Evolutionary conservation across 2,329 filamentous ascomycete genomes (phyloP), one percentile per base, ranked within the genome.

Genomic region (Talaromyces sp.): DNA sequence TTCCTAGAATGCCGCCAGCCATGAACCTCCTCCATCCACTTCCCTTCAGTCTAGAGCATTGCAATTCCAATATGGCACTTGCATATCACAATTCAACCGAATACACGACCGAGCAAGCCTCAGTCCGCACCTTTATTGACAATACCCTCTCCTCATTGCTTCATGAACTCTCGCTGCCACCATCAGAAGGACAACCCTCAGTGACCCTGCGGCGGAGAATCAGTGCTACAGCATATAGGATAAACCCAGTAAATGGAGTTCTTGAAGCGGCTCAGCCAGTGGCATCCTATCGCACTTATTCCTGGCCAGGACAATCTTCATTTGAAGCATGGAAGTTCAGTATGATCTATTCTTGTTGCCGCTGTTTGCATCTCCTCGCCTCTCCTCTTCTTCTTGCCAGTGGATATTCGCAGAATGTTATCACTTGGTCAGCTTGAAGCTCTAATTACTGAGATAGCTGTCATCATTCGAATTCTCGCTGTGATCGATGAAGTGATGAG

Each of bases 281-380:
- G 3, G 59, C 66, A 4, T 56, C 51, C 27, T 30, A 49, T 20
- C 61, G 58, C n/a, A 72, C 65, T n/a, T 77, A 77, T 51, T 76
- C 67, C 19, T 86, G 83, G 66, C 84, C 84, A 11, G 84, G 82
- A 13, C 80, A 71, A 52, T 80, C 73, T 46, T 70, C 71, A 3
- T 74, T 80, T 50, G 84, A 86, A 65, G 82, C 82, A 13, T 84
- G 82, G 82, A 79, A 79, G 62, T 73, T 71, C 50, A 67, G 71
- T 75, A 67, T 35, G 65, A 16, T 36, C 24, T 16, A 22, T 19
- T 17, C 4, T 14, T 24, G 11, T 30, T 1, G 4, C 20, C 11
- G 16, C 19, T 29, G 55, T 57, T 64, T 45, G 62, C n/a, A 46
- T 35, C 13, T 47, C 10, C 20, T 17, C 13, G 1, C 14, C 5